phyloP scores from a whole-genome alignment of 192 early-diverging fungal genomes.

The Coemansia erecta region DNA sequence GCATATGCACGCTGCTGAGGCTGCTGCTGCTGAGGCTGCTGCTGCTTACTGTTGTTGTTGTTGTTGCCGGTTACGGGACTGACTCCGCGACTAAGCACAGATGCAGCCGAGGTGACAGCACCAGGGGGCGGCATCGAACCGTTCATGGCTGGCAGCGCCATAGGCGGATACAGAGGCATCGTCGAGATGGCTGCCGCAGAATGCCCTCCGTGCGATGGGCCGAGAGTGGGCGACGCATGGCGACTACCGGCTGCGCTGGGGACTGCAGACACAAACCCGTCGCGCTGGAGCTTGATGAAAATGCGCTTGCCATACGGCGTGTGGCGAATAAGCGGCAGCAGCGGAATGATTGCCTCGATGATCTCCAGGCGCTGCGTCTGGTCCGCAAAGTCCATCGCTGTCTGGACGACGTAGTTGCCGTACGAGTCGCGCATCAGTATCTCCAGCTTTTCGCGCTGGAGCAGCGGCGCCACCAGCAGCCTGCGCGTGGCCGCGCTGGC shows the following conservation, averaged over 20 bases:
- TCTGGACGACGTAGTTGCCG: constrained; percentile 91
- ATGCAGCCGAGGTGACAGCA: constrained; percentile 15
- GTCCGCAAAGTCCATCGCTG: constrained; percentile 79
- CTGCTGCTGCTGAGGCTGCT: constrained; percentile 3
- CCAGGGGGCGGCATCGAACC: constrained; percentile 3
- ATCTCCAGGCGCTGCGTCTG: constrained; percentile 67
- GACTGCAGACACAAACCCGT: constrained; percentile 48
- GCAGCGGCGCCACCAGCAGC: constrained; percentile 70
- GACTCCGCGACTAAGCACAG: constrained; percentile 32
- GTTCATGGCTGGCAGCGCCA: constrained; percentile 2
- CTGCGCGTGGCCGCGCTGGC: constrained; percentile 68
- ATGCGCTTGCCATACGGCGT: constrained; percentile 90
- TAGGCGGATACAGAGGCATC: constrained; percentile 36
- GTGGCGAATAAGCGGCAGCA: constrained; percentile 76
- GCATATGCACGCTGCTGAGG: constrained; percentile 18
- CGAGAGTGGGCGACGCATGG: constrained; percentile 49
- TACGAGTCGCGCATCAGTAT: constrained; percentile 81
- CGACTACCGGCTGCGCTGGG: constrained; percentile 47
- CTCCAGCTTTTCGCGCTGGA: constrained; percentile 71
- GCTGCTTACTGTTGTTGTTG: neutral
- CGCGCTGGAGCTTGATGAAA: constrained; percentile 70
- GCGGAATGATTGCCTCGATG: constrained; percentile 77
- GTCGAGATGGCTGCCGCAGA: constrained; percentile 26
- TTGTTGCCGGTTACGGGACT: constrained; percentile 24
- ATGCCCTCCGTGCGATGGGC: constrained; percentile 34